These are phyloP conservation scores for Nyctanthes arbortristis DNA, from an alignment of 257 asterid genomes.

Conservation along the genomic window DNA sequence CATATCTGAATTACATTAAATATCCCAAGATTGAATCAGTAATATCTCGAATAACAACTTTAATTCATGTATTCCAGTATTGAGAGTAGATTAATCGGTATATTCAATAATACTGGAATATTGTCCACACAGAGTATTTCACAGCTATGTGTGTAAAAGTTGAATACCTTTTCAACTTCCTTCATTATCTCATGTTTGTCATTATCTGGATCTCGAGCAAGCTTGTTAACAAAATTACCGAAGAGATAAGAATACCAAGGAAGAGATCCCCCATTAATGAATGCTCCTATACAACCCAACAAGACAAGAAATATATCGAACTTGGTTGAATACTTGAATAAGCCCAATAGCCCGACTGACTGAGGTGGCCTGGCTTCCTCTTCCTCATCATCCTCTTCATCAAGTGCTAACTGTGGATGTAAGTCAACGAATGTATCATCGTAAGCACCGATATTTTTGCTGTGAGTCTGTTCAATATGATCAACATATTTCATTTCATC, in stretches of 20 bases:
- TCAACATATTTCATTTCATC: constrained; percentile 27
- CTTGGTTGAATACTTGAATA: constrained; percentile 72
- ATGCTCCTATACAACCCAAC: constrained; percentile 76
- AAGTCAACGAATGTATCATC: constrained; percentile 26
- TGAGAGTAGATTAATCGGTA: no score
- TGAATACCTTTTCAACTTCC: constrained; percentile 63
- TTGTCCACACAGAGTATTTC: no score
- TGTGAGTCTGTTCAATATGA: constrained; percentile 9
- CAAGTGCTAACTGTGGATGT: constrained; percentile 13
- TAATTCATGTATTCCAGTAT: no score
- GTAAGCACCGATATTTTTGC: constrained; percentile 18
- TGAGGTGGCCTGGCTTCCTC: constrained; percentile 41
- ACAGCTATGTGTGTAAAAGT: neutral
- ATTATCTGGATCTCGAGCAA: constrained; percentile 35
- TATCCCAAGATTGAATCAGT: neutral
- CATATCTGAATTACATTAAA: constrained; percentile 47
- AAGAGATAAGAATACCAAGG: constrained; percentile 87
- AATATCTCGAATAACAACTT: neutral
- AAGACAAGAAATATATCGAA: constrained; percentile 59
- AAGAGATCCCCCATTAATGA: constrained; percentile 84
- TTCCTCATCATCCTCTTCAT: constrained; percentile 48
- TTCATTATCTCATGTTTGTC: constrained; percentile 59
- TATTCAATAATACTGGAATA: neutral
- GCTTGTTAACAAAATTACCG: constrained; percentile 66
- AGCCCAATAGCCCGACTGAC: constrained; percentile 54